Evolutionary conservation across 2,329 filamentous ascomycete species (phyloP), one percentile per base, ranked within the genome.

Genomic region (Xylariaceae sp.): DNA sequence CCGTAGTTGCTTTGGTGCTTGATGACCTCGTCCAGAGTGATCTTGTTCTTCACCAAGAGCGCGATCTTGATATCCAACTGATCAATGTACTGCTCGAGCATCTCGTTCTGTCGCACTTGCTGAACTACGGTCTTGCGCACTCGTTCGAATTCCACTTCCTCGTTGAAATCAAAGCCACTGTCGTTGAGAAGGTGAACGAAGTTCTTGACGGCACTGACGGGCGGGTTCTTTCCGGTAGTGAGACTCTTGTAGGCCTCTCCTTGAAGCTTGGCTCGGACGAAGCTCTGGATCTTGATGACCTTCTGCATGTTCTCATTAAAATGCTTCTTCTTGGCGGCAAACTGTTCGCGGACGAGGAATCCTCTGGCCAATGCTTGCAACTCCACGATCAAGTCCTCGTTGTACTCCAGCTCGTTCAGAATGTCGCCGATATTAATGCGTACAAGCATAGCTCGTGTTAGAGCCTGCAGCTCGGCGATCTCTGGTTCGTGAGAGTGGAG

Each of bases 21-120:
- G 57, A 99, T 90, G 34, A 99, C 94, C 75, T 99, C 95, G 71
- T 99, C 94, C 3, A 99, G 82, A 0, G 94, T 97, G 70, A 99
- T 99, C 76, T 99, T 99, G 83, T 99, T 99, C 82, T 97, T 97
- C 69, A 99, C 94, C 15, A 99, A 82, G 2, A 99, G 83, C 1
- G 94, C 94, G 73, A 99, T 99, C 78, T 99, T 99, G 80, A 99
- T 96, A 71, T 99, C 95, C 41, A 99, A 83, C 72, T 99, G 94
- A 68, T 96, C 92, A 66, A 99, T 96, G 71, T 99, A 99, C 72
- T 97, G 92, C 75, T 99, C 94, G 45, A 95, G 85, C 79, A 96
- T 87, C 76, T 99, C 94, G 70, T 99, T 99, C 68, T 97, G 92
- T 52, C 93, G 88, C 8, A 99, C 94, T 72, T 97, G 92, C 71